phyloP scores from a whole-genome alignment of 1,284 basidiomycete species.

The Sphaerobolus stellatus region DNA sequence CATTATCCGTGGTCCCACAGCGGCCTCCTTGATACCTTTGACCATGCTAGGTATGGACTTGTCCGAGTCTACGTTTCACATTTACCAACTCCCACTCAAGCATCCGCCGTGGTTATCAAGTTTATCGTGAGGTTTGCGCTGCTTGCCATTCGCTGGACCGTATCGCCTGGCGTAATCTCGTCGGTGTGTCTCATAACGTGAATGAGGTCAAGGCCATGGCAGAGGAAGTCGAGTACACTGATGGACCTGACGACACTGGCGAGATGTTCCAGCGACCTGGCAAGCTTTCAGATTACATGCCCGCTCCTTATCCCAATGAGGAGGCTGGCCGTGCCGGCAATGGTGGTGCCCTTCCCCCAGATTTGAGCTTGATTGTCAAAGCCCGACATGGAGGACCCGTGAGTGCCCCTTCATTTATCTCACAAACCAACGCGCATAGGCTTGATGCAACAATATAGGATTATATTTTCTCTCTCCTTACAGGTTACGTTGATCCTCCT shows the following conservation, averaged over 20 bases:
- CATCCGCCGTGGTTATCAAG: conserved; percentile 97
- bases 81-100: conserved; percentile 39
- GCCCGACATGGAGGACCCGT: conserved; percentile 96
- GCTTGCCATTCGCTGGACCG: conserved; percentile 99
- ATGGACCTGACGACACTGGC: conserved; percentile 93
- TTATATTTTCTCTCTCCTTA: conserved; percentile 96
- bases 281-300: conserved; percentile 97
- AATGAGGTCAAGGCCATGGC: conserved; percentile 93
- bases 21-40: conserved; percentile 87
- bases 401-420: conserved; percentile 32
- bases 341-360: conserved; percentile 93
- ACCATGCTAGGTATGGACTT: conserved; percentile 80
- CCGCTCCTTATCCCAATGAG: conserved; percentile 94
- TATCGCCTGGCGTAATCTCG: conserved; percentile 99
- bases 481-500: conserved; percentile 96
- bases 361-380: conserved; percentile 97
- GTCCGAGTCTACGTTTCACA: conserved; percentile 12
- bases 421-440: not conserved
- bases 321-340: conserved; percentile 96
- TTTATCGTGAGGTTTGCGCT: conserved; percentile 98
- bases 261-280: conserved; percentile 99
- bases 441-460: conserved; percentile 56
- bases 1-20: conserved; percentile 90
- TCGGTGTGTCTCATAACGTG: conserved; percentile 95
- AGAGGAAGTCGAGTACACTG: conserved; percentile 95